Base-by-base conservation (phyloP, 2,329 filamentous ascomycete species). In the Piedraia hortae region DNA sequence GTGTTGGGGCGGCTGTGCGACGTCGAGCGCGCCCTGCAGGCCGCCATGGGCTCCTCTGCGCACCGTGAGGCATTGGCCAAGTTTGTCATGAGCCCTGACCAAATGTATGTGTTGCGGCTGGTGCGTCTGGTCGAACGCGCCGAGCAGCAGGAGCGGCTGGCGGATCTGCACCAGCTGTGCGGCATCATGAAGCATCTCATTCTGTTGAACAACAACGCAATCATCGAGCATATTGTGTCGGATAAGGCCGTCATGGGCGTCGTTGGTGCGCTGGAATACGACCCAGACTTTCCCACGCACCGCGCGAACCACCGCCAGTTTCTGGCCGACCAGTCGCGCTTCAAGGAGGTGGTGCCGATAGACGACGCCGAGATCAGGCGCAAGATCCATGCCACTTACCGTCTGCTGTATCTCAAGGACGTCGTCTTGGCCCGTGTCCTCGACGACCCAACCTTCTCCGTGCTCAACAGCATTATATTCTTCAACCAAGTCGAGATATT, bases 401-500 rank as follows among this genome's bases (percentile, higher is more conserved):
- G 85, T 17, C 52, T 97, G 15, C 80, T 90, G 40, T 97, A 97
- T 42, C 58, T 97, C 24, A 97, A 93, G 45, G 85, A 97, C 38
- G 85, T 97, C n/a, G 82, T 93, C 1, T 59, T 97, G 19, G 85
- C 85, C 14, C 66, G 85, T 30, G 93, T 97, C 31, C 58, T 97
- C 28, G 85, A 97, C 46, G 85, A 97, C 43, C 82, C 82, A 21
- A 97, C 85, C 10, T 97, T 93, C 45, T 89, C 77, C 12, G 80
- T 93, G 12, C 65, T 97, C 31, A 97, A 93, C 48, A 90, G 78
- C 22, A 60, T 93, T 35, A 97, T 97, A 34, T 97, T 91, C 52
- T 97, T 89, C 56, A 85, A 93, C 49, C 85, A 97, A 50, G 80
- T 93, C 35, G 85, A 93, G 39, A 91, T 97, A 39, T 71, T 97